Evolutionary conservation across 2,329 filamentous ascomycete species (phyloP).

Genomic region (Fusarium brachygibbosum): DNA sequence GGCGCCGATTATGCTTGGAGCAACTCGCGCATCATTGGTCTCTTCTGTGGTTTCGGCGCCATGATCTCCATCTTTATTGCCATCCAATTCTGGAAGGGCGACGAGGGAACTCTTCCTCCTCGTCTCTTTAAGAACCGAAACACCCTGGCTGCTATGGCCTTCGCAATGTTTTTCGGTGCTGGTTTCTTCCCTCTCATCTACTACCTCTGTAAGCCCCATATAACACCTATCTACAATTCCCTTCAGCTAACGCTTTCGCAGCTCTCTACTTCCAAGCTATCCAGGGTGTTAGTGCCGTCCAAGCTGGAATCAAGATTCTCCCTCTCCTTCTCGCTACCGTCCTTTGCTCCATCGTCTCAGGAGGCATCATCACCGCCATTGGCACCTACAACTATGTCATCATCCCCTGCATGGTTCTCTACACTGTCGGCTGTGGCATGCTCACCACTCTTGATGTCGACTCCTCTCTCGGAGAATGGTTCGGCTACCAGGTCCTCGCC

Average conservation of each 20-base stretch:
- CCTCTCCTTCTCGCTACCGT: slow-evolving; percentile 66
- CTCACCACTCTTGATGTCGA: slow-evolving; percentile 65
- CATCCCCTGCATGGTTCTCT: slow-evolving; percentile 58
- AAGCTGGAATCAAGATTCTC: slow-evolving; percentile 68
- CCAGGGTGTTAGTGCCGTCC: slow-evolving; percentile 64
- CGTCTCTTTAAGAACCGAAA: slow-evolving; percentile 61
- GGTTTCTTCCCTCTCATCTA: slow-evolving; percentile 67
- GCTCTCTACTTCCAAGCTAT: slow-evolving; percentile 69
- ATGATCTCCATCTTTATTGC: slow-evolving; percentile 63
- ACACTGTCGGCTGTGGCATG: slow-evolving; percentile 65
- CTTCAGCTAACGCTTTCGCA: slow-evolving; percentile 41
- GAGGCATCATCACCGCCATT: slow-evolving; percentile 57
- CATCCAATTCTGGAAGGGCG: slow-evolving; percentile 60
- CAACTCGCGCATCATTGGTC: slow-evolving; percentile 62
- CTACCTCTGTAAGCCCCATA: slow-evolving; percentile 61
- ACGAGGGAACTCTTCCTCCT: slow-evolving; percentile 62
- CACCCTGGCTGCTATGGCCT: slow-evolving; percentile 58
- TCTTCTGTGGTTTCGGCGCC: slow-evolving; percentile 64
- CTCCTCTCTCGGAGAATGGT: slow-evolving; percentile 65
- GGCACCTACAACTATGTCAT: slow-evolving; percentile 60
- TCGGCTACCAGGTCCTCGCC: slow-evolving; percentile 69
- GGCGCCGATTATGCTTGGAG: slow-evolving; percentile 66
- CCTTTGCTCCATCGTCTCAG: slow-evolving; percentile 61
- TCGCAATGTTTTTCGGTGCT: slow-evolving; percentile 64
- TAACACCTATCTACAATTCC: background rate